Evolutionary conservation across 345 rosid species (phyloP), one percentile per base, ranked within the genome.

Genomic region (Gossypium raimondii): DNA sequence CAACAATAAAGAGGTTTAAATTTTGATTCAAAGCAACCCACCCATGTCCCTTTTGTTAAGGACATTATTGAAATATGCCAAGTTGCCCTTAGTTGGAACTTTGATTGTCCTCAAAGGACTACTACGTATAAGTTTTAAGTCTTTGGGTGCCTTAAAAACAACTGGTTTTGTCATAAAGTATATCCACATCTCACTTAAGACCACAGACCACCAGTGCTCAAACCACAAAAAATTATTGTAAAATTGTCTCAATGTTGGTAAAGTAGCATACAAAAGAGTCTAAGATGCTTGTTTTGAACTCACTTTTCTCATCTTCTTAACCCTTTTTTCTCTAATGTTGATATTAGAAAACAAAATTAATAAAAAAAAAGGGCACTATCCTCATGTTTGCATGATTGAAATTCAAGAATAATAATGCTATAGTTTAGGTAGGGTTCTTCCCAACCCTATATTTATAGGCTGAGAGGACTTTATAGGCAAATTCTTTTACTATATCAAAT

Each of bases 321-420:
- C 53, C 61, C 74, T 70, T 79, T 74, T 57, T 70, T 72, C 64
- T 69, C 64, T 72, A 27, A 11, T 63, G 50, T 43, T 20, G 80
- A 74, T 65, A 66, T 47, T 18, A 48, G 16, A 51, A 47, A 63
- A 22, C 13, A 47, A 65, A 25, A 67, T 70, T 68, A 73, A 38
- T 11, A n/a, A 34, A 18, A 60, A 60, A 47, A 27, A 71, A 61
- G 80, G 74, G 65, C 78, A 63, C 72, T 55, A 48, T 75, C 85
- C 86, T 84, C 88, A 70, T 87, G 92, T 78, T 78, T 79, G 80
- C 78, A 88, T 88, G 86, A 88, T 90, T 87, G 81, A 78, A 53
- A 50, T 68, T 82, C 20, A 76, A 68, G 50, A 64, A 82, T 73
- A 64, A 66, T 81, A 45, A 68, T 48, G 64, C 11, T 66, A 66